Evolutionary conservation across 164 flowering plant genomes (phyloP).

Genomic region (Aristolochia fimbriata): DNA sequence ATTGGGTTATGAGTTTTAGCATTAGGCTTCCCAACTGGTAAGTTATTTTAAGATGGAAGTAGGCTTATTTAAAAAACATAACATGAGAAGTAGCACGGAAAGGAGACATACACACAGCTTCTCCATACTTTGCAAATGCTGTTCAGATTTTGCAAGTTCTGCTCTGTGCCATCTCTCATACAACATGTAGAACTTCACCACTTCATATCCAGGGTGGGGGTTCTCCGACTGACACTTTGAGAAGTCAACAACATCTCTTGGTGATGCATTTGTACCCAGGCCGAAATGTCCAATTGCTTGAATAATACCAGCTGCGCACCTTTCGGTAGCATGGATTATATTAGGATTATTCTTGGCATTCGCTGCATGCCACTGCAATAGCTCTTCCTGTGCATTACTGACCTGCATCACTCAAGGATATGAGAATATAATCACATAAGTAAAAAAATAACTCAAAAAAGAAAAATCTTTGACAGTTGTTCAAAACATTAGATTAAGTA

Average conservation of each 20-base stretch:
- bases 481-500: too few relatives aligned
- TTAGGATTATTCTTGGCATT: constrained; percentile 71
- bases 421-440: background rate
- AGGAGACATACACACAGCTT: constrained; percentile 34
- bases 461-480: too few relatives aligned
- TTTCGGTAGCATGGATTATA: constrained; percentile 67
- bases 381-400: constrained; percentile 82
- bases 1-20: too few relatives aligned
- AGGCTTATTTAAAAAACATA: too few relatives aligned
- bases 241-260: constrained; percentile 49
- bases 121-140: constrained; percentile 27
- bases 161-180: constrained; percentile 72
- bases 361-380: constrained; percentile 65
- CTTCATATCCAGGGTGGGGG: constrained; percentile 36
- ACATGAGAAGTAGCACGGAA: too few relatives aligned
- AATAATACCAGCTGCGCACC: constrained; percentile 81
- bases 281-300: constrained; percentile 77
- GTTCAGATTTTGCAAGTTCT: constrained; percentile 44
- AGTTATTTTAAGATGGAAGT: too few relatives aligned
- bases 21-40: too few relatives aligned
- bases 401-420: constrained; percentile 33
- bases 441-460: background rate
- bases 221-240: constrained; percentile 22
- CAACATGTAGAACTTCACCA: constrained; percentile 60
- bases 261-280: constrained; percentile 50